Evolutionary conservation across 805 yeast genomes (phyloP), one percentile per base, ranked within the genome.

Genomic region (Pichia deserticola): DNA sequence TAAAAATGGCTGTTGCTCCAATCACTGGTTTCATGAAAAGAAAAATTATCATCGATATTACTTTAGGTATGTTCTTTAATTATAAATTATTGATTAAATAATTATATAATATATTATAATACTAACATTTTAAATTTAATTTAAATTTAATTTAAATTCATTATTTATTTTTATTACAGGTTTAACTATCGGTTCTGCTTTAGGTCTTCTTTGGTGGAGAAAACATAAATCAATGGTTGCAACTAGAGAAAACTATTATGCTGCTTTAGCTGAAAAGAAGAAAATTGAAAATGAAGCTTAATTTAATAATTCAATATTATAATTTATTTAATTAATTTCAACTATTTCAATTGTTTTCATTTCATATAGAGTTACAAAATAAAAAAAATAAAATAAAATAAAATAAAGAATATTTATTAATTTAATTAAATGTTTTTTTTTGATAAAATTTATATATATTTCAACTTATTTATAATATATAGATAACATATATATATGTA

Each of bases 191-290:
- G 72, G 72, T 53, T 51, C 60, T 38, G 78, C 68, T 38, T 77
- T 81, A 63, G 89, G 84, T 54, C 73, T 76, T 56, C 78, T 76
- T 71, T 89, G 92, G 93, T 85, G 96, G 88, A 81, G 80, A 32
- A 75, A 71, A 79, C 97, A 90, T 84, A 82, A 78, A 75, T 78
- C 82, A 36, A 59, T 75, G 53, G 85, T 87, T 51, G 76, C 76
- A 58, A 76, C 73, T 63, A 86, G 97, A 79, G 97, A 90, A 69
- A 82, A 79, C 51, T 89, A 81, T 80, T 90, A 90, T 72, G 81
- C 84, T 55, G 75, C 81, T 60, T 73, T 86, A 67, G 92, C 89
- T 60, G 82, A 82, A 66, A 76, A 82, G 72, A 84, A 85, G 76
- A 77, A 76, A 59, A 73, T 76, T 53, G 83, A 79, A 65, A 81